These are phyloP conservation scores for Bruguiera parviflora DNA, from an alignment of 345 rosid genomes.

Conservation along the genomic window DNA sequence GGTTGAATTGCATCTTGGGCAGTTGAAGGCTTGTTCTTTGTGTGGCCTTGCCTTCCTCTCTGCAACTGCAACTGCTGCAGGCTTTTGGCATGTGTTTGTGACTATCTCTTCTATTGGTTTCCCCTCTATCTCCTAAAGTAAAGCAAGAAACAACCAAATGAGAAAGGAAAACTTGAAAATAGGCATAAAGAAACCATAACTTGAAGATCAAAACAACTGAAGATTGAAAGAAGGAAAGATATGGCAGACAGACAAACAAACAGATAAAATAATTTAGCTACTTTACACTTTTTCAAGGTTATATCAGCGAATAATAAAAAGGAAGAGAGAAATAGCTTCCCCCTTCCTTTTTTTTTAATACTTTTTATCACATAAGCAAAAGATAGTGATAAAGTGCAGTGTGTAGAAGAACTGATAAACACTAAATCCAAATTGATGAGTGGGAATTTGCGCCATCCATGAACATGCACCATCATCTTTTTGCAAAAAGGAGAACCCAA, in stretches of 20 bases:
- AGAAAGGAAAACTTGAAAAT: neutral
- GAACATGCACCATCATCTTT: conserved; percentile 24
- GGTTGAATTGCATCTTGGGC: conserved; percentile 53
- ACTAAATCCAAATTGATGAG: conserved; percentile 32
- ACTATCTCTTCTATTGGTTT: conserved; percentile 85
- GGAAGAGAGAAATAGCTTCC: conserved; percentile 1
- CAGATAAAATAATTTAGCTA: conserved; percentile 29
- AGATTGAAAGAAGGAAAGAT: conserved; percentile 10
- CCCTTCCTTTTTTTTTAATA: conserved; percentile 7
- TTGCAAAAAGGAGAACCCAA: conserved; percentile 16
- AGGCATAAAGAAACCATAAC: conserved; percentile 9
- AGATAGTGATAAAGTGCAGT: conserved; percentile 46
- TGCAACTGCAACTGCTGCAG: neutral
- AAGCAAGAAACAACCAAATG: neutral
- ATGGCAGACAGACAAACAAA: conserved; percentile 30
- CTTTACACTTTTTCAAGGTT: conserved; percentile 30
- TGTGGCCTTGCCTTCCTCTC: conserved; percentile 40
- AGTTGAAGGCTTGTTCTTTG: conserved; percentile 43
- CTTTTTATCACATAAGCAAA: conserved; percentile 12
- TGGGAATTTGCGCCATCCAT: conserved; percentile 43
- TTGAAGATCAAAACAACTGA: conserved; percentile 21
- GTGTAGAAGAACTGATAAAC: conserved; percentile 30
- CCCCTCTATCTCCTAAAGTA: conserved; percentile 71
- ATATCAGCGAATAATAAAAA: conserved; percentile 23
- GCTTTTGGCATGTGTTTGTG: conserved; percentile 47